Evolutionary conservation across 129 eudicot genomes (phyloP), one percentile per base, ranked within the genome.

Genomic region (Silybum marianum): DNA sequence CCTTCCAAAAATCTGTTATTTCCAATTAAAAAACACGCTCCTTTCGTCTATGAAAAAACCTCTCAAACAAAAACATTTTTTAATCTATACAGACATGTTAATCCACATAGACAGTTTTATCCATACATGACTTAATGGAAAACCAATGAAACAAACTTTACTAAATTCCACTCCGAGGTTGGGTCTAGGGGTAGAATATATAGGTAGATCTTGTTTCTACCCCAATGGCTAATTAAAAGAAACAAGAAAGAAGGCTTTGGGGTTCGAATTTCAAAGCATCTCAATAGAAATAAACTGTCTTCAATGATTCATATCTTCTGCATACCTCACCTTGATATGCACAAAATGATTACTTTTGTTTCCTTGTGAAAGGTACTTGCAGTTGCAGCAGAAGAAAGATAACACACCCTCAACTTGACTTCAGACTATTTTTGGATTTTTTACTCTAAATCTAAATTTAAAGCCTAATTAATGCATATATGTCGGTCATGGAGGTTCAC

Each of bases 381-480:
- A 78, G 71, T 79, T 78, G 76, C 75, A 78, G 76, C 42, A 63
- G 46, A 84, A 84, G 83, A 76, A 65, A 68, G 84, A 79, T 25
- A 66, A 51, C 39, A 58, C 80, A 34, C 77, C 83, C 25, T 44
- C 80, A 63, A 30, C 75, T 46, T 78, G 87, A 79, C 71, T 71
- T 21, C 54, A 68, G 58, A 72, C 72, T 10, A 32, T 21, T 18
- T 16, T 16, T 14, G 72, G 75, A n/a, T n/a, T n/a, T 54, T 76
- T 44, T 65, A 67, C 58, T 8, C 21, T 70, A 34, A 14, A 23
- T 44, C 26, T 36, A 21, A 14, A 23, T 44, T 21, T 36, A 21
- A 66, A 76, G 62, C n/a, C 74, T 69, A 51, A 58, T 22, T 18
- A 58, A 18, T 18, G 2, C 66, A 58, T n/a, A 58, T 19, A 58